Evolutionary conservation across 495 filamentous ascomycete genomes (phyloP).

Genomic region (Talaromyces liani): DNA sequence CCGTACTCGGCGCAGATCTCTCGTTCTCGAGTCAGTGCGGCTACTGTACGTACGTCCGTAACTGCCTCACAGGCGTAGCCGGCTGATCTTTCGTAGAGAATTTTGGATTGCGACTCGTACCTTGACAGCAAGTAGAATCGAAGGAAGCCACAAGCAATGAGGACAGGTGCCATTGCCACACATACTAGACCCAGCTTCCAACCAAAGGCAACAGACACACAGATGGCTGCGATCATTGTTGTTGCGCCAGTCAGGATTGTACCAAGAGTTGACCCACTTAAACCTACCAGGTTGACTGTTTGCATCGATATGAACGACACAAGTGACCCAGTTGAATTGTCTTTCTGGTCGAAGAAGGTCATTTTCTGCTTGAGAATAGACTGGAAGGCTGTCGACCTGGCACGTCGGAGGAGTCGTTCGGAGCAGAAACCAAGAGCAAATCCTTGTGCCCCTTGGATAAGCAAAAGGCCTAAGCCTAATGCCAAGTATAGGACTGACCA

Average conservation of each 20-base stretch:
- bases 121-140: conserved; percentile 17
- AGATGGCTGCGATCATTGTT: conserved; percentile 23
- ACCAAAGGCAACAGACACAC: conserved; percentile 43
- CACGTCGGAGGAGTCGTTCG: conserved; percentile 15
- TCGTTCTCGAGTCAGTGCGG: neutral
- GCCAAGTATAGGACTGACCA: neutral
- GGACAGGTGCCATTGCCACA: conserved; percentile 41
- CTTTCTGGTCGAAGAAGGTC: conserved; percentile 15
- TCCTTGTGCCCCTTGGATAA: conserved; percentile 5
- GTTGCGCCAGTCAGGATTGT: conserved; percentile 20
- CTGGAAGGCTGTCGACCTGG: conserved; percentile 13
- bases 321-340: conserved; percentile 13
- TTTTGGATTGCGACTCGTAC: no score
- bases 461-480: neutral
- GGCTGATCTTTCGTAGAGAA: neutral
- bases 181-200: conserved; percentile 55
- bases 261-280: conserved; percentile 22
- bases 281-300: conserved; percentile 49
- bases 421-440: conserved; percentile 18
- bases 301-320: conserved; percentile 27
- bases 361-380: conserved; percentile 12
- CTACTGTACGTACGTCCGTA: neutral
- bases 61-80: neutral
- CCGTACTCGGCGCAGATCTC: no score
- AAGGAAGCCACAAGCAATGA: conserved; percentile 45